These are phyloP conservation scores for Arachis hypogaea DNA, from an alignment of 306 rosid species.

Conservation along the genomic window DNA sequence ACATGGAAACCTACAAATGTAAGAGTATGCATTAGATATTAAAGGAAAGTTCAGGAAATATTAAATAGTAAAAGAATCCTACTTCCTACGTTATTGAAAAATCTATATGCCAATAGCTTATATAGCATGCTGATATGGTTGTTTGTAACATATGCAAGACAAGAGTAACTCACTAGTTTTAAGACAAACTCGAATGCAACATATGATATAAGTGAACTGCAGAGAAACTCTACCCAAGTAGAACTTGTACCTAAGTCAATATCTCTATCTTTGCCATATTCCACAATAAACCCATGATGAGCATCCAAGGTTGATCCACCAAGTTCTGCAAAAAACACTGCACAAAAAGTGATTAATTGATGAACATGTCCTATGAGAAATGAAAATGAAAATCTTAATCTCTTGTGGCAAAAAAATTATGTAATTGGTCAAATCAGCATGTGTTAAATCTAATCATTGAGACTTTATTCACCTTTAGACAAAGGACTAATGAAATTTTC, in stretches of 20 bases:
- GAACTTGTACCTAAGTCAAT: constrained; percentile 48
- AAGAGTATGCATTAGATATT: constrained; percentile 29
- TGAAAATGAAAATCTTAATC: constrained; percentile 29
- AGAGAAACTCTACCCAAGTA: constrained; percentile 29
- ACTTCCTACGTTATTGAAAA: not conserved
- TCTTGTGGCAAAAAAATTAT: constrained; percentile 21
- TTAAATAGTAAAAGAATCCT: not conserved
- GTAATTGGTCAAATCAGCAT: constrained; percentile 26
- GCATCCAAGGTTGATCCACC: constrained; percentile 60
- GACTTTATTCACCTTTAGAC: constrained; percentile 57
- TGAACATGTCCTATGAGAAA: constrained; percentile 11
- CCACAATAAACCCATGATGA: constrained; percentile 58
- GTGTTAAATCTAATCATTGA: constrained; percentile 15
- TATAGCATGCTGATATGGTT: constrained; percentile 1
- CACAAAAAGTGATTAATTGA: constrained; percentile 25
- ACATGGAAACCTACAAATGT: constrained; percentile 54
- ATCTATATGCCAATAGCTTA: not conserved
- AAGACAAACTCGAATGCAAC: constrained; percentile 4
- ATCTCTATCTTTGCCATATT: constrained; percentile 53
- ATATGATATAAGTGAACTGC: constrained; percentile 9
- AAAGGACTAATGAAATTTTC: constrained; percentile 69
- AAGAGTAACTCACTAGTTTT: not conserved
- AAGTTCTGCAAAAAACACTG: constrained; percentile 52
- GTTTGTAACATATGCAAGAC: not conserved
- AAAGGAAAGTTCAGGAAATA: not conserved